Percentiles rank a stretch among this genome's conserved stretches.
Conservation (phyloP, 192 early-diverging fungal genomes). For the Coemansia sp. region DNA sequence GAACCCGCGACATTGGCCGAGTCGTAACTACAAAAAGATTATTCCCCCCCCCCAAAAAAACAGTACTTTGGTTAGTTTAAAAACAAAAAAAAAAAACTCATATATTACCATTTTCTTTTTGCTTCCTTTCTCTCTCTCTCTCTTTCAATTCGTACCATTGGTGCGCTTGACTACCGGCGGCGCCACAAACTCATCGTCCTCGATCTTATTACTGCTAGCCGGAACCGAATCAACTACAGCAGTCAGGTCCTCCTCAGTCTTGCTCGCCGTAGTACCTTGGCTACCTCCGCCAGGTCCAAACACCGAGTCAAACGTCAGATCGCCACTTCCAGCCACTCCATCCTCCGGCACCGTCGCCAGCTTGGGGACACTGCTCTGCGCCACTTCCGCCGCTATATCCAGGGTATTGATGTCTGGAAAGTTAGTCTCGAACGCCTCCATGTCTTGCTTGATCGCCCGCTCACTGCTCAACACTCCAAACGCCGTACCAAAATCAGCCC, state of each 20-base stretch:
- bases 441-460: slow-evolving; percentile 41
- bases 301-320: slow-evolving; percentile 54
- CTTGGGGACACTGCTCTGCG: slow-evolving; percentile 7
- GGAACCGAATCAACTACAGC: neutral
- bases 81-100: neutral
- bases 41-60: neutral
- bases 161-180: slow-evolving; percentile 56
- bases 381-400: slow-evolving; percentile 15
- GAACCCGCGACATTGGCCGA: slow-evolving; percentile 56
- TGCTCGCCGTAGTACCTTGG: slow-evolving; percentile 6
- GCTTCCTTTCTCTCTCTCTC: neutral
- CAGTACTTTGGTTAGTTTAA: slow-evolving; percentile 4
- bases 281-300: slow-evolving; percentile 35
- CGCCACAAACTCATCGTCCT: slow-evolving; percentile 45
- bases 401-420: slow-evolving; percentile 53
- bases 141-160: slow-evolving; percentile 41
- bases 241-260: neutral
- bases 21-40: slow-evolving; percentile 31
- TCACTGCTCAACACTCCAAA: slow-evolving; percentile 35
- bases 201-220: slow-evolving; percentile 3
- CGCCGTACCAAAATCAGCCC: slow-evolving; percentile 45
- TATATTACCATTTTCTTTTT: slow-evolving; percentile 7
- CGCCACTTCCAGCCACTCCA: neutral
- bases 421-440: slow-evolving; percentile 45
- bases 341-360: slow-evolving; percentile 7